Evolutionary conservation across 345 rosid species (phyloP).

Genomic region (Sonneratia caseolaris): DNA sequence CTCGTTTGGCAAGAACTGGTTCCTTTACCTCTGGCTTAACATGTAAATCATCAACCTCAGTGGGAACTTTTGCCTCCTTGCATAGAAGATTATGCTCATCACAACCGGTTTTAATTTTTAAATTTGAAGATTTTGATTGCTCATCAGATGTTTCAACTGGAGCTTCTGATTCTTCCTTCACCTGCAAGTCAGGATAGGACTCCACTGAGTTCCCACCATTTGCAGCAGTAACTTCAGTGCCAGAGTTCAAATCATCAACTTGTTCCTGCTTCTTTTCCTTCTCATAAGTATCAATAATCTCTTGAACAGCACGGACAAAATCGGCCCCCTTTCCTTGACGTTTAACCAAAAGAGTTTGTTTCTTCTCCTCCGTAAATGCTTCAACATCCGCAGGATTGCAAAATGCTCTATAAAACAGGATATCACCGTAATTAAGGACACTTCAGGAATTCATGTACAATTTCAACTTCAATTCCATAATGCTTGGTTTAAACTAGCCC

Average conservation of each 20-base stretch:
- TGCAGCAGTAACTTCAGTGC: constrained; percentile 28
- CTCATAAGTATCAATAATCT: constrained; percentile 76
- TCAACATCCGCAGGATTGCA: constrained; percentile 90
- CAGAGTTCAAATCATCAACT: constrained; percentile 38
- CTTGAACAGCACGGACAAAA: constrained; percentile 86
- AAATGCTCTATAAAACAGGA: constrained; percentile 60
- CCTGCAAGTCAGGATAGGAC: constrained; percentile 24
- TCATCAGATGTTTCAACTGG: constrained; percentile 32
- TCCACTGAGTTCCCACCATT: constrained; percentile 41
- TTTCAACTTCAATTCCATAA: background rate
- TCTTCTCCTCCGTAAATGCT: constrained; percentile 93
- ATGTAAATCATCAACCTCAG: constrained; percentile 26
- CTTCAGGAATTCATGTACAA: background rate
- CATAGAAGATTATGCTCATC: constrained; percentile 21
- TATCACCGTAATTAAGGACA: constrained; percentile 3
- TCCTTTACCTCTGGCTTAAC: constrained; percentile 30
- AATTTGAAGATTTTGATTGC: constrained; percentile 23
- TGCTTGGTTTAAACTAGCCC: background rate
- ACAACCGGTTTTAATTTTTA: constrained; percentile 22
- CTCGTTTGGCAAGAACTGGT: constrained; percentile 27
- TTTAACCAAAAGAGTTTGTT: constrained; percentile 63
- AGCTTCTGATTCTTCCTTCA: constrained; percentile 33
- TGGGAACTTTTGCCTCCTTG: constrained; percentile 32
- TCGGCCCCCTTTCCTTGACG: constrained; percentile 89
- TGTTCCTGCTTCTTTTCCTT: constrained; percentile 52